Percentiles rank a stretch among this genome's conserved stretches.
Evolutionary conservation across 306 rosid species (phyloP).

Genomic region (Inga laurina): DNA sequence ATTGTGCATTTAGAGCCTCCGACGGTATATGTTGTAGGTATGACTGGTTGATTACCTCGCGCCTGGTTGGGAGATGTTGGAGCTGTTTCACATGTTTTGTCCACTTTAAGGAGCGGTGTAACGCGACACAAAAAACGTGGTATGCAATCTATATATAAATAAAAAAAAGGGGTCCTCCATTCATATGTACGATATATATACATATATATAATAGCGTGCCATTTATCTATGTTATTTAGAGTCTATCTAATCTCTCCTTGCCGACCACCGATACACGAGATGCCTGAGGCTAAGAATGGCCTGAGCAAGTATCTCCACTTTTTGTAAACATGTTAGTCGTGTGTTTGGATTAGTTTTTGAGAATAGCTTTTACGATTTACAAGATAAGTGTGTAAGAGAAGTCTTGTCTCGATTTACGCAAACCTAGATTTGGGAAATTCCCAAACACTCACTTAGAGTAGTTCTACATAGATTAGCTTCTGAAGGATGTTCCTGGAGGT

Average conservation of each 20-base stretch:
- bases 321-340: background rate
- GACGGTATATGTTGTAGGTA: background rate
- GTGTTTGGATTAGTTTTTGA: too few species aligned
- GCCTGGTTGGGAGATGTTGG: background rate
- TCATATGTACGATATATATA: background rate
- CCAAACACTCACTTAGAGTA: too few species aligned
- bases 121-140: background rate
- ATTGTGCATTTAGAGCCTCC: background rate
- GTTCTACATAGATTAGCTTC: too few species aligned
- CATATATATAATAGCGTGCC: background rate
- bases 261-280: background rate
- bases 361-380: too few species aligned
- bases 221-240: background rate
- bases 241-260: background rate
- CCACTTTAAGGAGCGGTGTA: background rate
- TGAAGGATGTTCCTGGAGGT: background rate
- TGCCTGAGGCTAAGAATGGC: background rate
- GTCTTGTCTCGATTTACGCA: too few species aligned
- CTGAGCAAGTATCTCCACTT: too few species aligned
- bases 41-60: background rate
- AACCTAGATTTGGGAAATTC: too few species aligned
- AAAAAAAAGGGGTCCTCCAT: background rate
- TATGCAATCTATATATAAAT: background rate
- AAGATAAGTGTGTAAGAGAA: too few species aligned
- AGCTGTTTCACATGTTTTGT: slow-evolving; percentile 6